phyloP scores from a whole-genome alignment of 73 alveolate species.

The Paramecium pentaurelia region DNA sequence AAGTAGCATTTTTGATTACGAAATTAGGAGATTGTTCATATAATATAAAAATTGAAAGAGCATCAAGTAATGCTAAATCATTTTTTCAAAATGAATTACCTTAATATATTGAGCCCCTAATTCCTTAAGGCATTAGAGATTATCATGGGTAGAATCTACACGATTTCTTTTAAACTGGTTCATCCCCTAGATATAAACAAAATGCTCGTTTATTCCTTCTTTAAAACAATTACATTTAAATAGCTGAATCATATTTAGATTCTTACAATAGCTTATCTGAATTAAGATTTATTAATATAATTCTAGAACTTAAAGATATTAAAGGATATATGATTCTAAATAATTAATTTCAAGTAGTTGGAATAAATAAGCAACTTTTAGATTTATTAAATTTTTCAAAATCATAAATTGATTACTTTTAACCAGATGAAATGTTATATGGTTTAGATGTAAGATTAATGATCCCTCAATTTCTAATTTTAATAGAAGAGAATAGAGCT shows the following conservation, averaged over 20 bases:
- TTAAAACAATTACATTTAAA: not conserved
- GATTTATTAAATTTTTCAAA: not conserved
- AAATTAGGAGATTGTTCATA: not conserved
- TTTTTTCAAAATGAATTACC: not conserved
- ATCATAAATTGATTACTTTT: not conserved
- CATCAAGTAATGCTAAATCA: not conserved
- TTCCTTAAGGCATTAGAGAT: not conserved
- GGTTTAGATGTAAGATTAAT: not conserved
- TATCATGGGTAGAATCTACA: not conserved
- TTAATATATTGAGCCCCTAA: not conserved
- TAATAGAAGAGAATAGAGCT: not conserved
- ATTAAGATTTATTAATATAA: not conserved
- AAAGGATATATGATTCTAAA: not conserved
- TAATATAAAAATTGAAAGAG: not conserved
- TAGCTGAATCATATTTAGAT: constrained; percentile 6
- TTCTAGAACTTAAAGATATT: not conserved
- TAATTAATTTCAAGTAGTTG: not conserved
- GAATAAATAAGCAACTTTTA: not conserved
- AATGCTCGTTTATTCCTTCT: not conserved
- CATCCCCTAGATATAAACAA: not conserved
- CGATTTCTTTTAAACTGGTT: not conserved
- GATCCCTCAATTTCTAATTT: not conserved
- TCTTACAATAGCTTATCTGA: not conserved
- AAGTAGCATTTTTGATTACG: not conserved
- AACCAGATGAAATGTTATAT: not conserved